A percentile compares a stretch with the other conserved stretches of the same genome.
phyloP scores from a whole-genome alignment of 2,329 filamentous ascomycete genomes.

The Claviceps lovelessii region DNA sequence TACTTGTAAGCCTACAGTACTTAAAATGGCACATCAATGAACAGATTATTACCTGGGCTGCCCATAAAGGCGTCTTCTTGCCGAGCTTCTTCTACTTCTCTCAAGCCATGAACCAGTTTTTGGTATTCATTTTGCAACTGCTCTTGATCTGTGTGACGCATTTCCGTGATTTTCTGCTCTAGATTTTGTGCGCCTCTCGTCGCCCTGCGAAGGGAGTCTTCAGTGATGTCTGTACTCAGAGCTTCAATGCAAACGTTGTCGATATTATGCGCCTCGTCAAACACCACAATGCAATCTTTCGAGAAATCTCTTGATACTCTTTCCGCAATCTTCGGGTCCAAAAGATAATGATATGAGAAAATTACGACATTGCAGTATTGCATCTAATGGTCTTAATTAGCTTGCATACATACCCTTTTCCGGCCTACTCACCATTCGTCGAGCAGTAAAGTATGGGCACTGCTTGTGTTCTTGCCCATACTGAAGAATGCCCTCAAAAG shows the following conservation, averaged over 20 bases:
- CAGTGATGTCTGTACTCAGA: conserved; percentile 88
- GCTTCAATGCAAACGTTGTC: conserved; percentile 99
- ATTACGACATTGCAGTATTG: conserved; percentile 99
- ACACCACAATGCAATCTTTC: conserved; percentile 96
- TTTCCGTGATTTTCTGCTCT: conserved; percentile 79
- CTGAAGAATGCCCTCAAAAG: conserved; percentile 70
- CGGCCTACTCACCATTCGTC: conserved; percentile 61
- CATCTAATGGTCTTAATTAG: conserved; percentile 45
- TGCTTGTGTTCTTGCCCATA: conserved; percentile 95
- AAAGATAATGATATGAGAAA: conserved; percentile 95
- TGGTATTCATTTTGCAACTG: conserved; percentile 92
- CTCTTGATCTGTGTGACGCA: conserved; percentile 89
- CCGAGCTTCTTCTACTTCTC: conserved; percentile 75
- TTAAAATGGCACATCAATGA: not conserved
- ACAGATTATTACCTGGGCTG: conserved; percentile 48
- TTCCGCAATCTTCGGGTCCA: conserved; percentile 96
- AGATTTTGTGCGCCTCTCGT: conserved; percentile 82
- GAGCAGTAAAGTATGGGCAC: conserved; percentile 90
- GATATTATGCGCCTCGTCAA: conserved; percentile 97
- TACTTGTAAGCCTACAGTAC: conserved; percentile 9
- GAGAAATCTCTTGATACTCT: conserved; percentile 88
- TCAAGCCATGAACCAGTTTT: conserved; percentile 82
- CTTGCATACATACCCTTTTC: conserved; percentile 2
- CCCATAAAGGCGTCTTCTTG: conserved; percentile 96
- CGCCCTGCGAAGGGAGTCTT: conserved; percentile 84